Evolutionary conservation across 306 rosid genomes (phyloP), one percentile per base, ranked within the genome.

Genomic region (Cucurbita ficifolia): DNA sequence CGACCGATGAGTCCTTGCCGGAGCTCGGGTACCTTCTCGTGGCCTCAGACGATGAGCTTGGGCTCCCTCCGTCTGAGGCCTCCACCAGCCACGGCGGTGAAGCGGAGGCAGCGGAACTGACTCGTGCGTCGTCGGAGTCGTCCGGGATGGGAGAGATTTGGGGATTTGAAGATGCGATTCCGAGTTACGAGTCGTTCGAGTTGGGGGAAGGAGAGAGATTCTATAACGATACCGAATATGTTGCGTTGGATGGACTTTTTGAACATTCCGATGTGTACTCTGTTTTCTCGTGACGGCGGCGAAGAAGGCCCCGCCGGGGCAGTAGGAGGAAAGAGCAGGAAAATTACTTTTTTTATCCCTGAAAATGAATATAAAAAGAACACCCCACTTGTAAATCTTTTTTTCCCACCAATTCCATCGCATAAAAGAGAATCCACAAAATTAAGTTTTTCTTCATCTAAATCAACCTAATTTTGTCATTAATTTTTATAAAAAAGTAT

Each of bases 21-120:
- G 86, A 88, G 74, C 87, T 89, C 0, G 92, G 92, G 0, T 90
- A 86, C 81, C 95, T 92, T 17, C 71, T 89, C 0, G 87, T 82
- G 53, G 96, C 98, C 1, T 92, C 98, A 4, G 98, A 92, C 19
- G 95, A 89, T 11, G 98, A 92, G 64, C 92, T 92, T 0, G 98
- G 98, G 0, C 72, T 92, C 40, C 98, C 98, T 0, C 98, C 97
- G 0, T 78, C 96, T 5, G 78, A 40, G 16, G 61, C 21, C 36
- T 65, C 82, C 21, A 45, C 61, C 16, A 63, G 78, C 10, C 73
- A 18, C n/a, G 75, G 62, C 7, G 85, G 36, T 11, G 82, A 52
- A 1, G 85, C 65, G 76, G 53, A 43, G 5, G 88, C 71, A 75
- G 51, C 16, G 51, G 51, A 10, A 10, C 16, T 46, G 16, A 16